Evolutionary conservation across 2,329 filamentous ascomycete genomes (phyloP), one percentile per base, ranked within the genome.

Genomic region (Fusarium sp.): DNA sequence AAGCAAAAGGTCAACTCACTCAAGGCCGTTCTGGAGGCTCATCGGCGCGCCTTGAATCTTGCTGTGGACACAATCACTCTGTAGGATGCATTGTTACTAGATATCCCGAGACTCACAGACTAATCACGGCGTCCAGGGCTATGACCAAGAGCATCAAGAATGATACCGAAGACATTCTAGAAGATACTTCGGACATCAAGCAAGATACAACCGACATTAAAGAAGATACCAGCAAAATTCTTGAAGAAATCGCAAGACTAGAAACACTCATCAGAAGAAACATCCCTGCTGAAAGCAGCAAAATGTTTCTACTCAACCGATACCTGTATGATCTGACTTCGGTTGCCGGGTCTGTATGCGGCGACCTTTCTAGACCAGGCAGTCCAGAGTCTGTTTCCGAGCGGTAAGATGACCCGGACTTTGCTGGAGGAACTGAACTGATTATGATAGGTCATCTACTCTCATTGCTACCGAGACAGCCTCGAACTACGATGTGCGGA

Each of bases 21-120:
- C 2, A 66, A 43, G 16, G 10, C 43, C 1, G 24, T 71, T 11
- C 10, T 67, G 2, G 56, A 71, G 33, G 59, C 62, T 1, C 65
- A 71, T 18, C 27, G 56, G 0, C 33, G 67, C 1, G 67, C 45
- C 5, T 41, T 67, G 4, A 60, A 63, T 9, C 16, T 71, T 3
- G 62, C 54, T 1, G 39, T 71, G 8, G 68, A 71, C 2, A 71
- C 56, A 0, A 71, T 71, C 4, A 67, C 67, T 0, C 14, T 70
- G 54, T 66, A 18, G n/a, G 45, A 29, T 22, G 5, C 29, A 4
- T 31, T 10, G 29, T 31, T 31, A 31, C 9, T 1, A 31, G 29
- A 31, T 31, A 31, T 1, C 29, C 9, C 9, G 9, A 31, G 29
- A 31, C 9, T 31, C 29, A 31, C 9, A 31, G 29, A 31, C 29